phyloP scores from a whole-genome alignment of 495 filamentous ascomycete genomes.

The Baudoinia panamericana region DNA sequence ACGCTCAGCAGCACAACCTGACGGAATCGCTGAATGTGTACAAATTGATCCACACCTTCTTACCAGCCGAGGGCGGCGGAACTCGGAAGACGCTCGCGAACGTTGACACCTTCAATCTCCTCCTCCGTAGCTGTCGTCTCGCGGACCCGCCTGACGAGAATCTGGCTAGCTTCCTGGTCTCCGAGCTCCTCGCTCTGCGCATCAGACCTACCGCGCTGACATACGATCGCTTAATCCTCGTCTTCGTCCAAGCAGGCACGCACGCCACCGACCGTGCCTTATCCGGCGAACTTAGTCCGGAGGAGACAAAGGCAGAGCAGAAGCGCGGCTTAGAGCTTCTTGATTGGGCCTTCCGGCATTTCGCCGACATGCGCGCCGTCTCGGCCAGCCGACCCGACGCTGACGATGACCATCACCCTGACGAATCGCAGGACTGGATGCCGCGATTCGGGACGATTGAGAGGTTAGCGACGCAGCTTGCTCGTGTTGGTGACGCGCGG shows the following conservation, averaged over 20 bases:
- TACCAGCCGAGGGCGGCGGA: slow-evolving; percentile 25
- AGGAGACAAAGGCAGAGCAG: not conserved
- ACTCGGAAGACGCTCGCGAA: slow-evolving; percentile 23
- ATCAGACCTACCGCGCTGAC: slow-evolving; percentile 47
- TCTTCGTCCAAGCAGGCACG: slow-evolving; percentile 39
- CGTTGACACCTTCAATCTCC: slow-evolving; percentile 50
- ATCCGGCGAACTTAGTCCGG: not conserved
- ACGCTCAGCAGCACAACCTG: slow-evolving; percentile 32
- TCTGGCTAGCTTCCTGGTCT: slow-evolving; percentile 50
- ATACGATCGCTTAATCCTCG: slow-evolving; percentile 56
- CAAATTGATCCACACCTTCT: slow-evolving; percentile 52
- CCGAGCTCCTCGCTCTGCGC: slow-evolving; percentile 57
- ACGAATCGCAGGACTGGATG: slow-evolving; percentile 2
- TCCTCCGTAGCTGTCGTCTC: slow-evolving; percentile 48
- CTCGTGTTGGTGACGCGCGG: slow-evolving; percentile 8
- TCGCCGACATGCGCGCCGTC: slow-evolving; percentile 13
- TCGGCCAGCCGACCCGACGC: not conserved
- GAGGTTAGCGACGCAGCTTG: slow-evolving; percentile 5
- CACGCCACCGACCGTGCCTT: slow-evolving; percentile 43
- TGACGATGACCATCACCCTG: not conserved
- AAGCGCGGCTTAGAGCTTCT: slow-evolving; percentile 8
- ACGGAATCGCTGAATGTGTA: slow-evolving; percentile 54
- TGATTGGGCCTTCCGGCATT: slow-evolving; percentile 17
- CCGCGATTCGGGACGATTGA: slow-evolving; percentile 17
- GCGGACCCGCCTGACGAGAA: slow-evolving; percentile 22